A percentile compares a stretch with the other conserved stretches of the same genome.
Conservation (phyloP, 1,139 yeast species). For the Yamadazyma diospyri region DNA sequence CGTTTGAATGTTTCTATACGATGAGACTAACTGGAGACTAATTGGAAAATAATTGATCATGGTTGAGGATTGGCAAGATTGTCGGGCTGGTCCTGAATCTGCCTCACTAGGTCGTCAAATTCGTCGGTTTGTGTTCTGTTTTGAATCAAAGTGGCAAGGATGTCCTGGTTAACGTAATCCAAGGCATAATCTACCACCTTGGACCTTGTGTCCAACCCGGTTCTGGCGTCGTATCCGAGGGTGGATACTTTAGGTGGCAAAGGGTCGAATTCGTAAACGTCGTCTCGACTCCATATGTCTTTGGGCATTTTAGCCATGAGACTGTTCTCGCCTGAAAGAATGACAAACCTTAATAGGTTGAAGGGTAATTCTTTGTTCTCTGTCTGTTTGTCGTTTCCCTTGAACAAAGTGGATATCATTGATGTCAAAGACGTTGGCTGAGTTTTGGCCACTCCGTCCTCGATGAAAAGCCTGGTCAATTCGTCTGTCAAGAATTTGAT, state of each 20-base stretch:
- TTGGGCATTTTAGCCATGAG: conserved; percentile 68
- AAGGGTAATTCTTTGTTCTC: conserved; percentile 41
- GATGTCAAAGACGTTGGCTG: conserved; percentile 10
- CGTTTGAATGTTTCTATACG: no score
- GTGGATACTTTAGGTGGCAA: conserved; percentile 51
- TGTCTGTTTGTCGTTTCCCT: conserved; percentile 8
- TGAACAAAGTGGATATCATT: conserved; percentile 15
- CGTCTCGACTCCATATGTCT: conserved; percentile 57
- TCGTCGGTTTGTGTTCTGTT: conserved; percentile 26
- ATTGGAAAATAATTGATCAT: neutral
- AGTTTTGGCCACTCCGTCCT: conserved; percentile 11
- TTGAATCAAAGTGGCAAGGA: conserved; percentile 37
- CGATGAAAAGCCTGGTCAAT: conserved; percentile 30
- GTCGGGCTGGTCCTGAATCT: conserved; percentile 7
- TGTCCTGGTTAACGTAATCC: conserved; percentile 36
- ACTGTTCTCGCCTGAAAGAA: conserved; percentile 66
- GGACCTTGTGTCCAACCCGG: conserved; percentile 20
- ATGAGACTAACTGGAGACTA: neutral
- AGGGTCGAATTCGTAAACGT: conserved; percentile 66
- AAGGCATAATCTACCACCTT: conserved; percentile 30
- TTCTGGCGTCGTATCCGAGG: conserved; percentile 24
- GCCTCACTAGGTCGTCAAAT: conserved; percentile 24
- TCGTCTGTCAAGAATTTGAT: conserved; percentile 49
- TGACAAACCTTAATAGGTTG: conserved; percentile 62
- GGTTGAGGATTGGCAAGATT: neutral